phyloP scores from a whole-genome alignment of 2,329 filamentous ascomycete species.

The Exserohilum rostratum region DNA sequence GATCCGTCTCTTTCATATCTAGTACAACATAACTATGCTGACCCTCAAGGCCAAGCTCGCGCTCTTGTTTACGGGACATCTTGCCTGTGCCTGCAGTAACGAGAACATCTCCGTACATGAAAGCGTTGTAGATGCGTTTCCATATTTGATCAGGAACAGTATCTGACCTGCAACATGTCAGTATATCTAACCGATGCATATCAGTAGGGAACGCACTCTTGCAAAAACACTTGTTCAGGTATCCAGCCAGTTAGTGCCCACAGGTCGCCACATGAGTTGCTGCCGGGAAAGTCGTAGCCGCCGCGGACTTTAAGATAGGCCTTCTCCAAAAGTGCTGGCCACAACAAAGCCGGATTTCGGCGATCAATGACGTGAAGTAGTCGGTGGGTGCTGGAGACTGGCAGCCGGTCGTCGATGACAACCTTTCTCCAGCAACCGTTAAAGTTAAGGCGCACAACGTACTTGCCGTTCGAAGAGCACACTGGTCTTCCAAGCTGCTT shows the following conservation, averaged over 20 bases:
- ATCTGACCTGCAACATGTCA: constrained; percentile 66
- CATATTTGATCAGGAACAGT: constrained; percentile 77
- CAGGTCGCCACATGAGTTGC: constrained; percentile 93
- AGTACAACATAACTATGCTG: constrained; percentile 95
- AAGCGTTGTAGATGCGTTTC: constrained; percentile 75
- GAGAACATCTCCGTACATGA: constrained; percentile 78
- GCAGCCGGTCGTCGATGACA: constrained; percentile 85
- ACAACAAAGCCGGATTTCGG: constrained; percentile 78
- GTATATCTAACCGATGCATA: background rate
- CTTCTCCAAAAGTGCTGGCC: constrained; percentile 93
- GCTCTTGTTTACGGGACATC: constrained; percentile 77
- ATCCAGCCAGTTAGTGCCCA: constrained; percentile 96
- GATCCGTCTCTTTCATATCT: constrained; percentile 70
- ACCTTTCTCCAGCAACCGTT: constrained; percentile 92
- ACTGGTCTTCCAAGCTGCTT: constrained; percentile 59
- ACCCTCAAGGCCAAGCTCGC: constrained; percentile 78
- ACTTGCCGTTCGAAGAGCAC: constrained; percentile 81
- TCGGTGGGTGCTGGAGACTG: constrained; percentile 74
- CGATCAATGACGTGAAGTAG: constrained; percentile 87
- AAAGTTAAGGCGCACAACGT: constrained; percentile 90
- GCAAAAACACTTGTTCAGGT: constrained; percentile 90
- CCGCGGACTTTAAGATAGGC: constrained; percentile 94
- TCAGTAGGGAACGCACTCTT: constrained; percentile 59
- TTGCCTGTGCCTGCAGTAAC: constrained; percentile 90
- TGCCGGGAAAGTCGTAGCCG: constrained; percentile 96